Conservation (phyloP, 2,329 filamentous ascomycete genomes). For the Zymoseptoria crescenta region DNA sequence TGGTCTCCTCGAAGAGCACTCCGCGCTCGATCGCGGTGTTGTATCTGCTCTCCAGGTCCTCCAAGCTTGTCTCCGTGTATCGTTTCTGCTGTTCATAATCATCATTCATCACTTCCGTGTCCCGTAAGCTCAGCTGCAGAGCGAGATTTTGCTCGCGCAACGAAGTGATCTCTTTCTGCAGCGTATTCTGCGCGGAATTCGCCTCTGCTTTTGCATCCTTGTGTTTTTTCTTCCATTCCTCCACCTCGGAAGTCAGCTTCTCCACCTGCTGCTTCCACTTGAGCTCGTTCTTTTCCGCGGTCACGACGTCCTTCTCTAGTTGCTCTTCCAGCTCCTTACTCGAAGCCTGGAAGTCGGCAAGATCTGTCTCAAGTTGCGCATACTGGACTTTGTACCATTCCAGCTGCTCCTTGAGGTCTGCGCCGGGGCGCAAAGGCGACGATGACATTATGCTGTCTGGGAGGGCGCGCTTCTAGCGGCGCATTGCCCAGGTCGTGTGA, state of each 20-base stretch:
- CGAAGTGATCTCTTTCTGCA: constrained; percentile 94
- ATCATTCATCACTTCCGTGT: constrained; percentile 97
- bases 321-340: constrained; percentile 91
- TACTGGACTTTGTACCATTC: constrained; percentile 96
- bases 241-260: constrained; percentile 74
- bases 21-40: constrained; percentile 86
- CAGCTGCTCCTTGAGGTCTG: constrained; percentile 61
- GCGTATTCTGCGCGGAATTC: constrained; percentile 68
- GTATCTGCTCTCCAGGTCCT: constrained; percentile 95
- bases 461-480: constrained; percentile 26
- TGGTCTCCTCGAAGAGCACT: constrained; percentile 92
- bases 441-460: constrained; percentile 25
- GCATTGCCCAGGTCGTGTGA: constrained; percentile 16
- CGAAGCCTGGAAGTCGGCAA: constrained; percentile 87
- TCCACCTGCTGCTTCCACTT: constrained; percentile 81
- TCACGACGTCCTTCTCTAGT: constrained; percentile 91
- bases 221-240: constrained; percentile 99
- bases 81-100: constrained; percentile 95
- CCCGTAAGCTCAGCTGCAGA: constrained; percentile 74
- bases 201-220: constrained; percentile 89
- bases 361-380: constrained; percentile 81
- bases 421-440: constrained; percentile 31
- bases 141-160: constrained; percentile 78
- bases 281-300: constrained; percentile 87
- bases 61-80: constrained; percentile 89